phyloP scores from a whole-genome alignment of 331 rosid genomes.

The Quercus tomentella region DNA sequence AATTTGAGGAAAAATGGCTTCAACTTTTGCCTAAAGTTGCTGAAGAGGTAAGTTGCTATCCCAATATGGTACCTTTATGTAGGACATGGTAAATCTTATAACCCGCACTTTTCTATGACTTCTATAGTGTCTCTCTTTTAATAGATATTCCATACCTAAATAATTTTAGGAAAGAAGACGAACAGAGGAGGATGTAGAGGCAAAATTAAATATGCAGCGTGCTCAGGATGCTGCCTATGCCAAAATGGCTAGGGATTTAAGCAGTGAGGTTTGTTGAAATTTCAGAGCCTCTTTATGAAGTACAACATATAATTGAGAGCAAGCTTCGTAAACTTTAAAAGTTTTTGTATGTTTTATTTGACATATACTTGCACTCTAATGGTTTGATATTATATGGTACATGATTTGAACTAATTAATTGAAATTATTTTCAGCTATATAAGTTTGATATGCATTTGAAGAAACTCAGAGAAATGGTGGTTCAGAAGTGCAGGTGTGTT shows the following conservation, averaged over 20 bases:
- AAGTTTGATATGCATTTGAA: constrained; percentile 41
- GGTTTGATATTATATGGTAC: not conserved
- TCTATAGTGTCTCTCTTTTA: not conserved
- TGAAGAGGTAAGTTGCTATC: constrained; percentile 54
- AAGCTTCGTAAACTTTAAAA: not conserved
- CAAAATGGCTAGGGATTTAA: constrained; percentile 44
- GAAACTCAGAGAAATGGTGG: constrained; percentile 40
- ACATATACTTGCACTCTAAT: not conserved
- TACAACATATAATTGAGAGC: not conserved
- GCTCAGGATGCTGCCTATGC: constrained; percentile 57
- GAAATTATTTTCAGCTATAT: constrained; percentile 38
- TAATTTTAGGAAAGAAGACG: constrained; percentile 51
- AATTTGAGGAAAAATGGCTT: constrained; percentile 70
- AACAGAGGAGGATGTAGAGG: constrained; percentile 53
- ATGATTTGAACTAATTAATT: constrained; percentile 22
- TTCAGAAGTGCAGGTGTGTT: constrained; percentile 69
- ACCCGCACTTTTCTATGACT: not conserved
- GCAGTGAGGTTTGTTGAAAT: constrained; percentile 51
- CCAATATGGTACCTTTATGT: not conserved
- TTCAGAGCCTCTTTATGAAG: not conserved
- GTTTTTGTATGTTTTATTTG: not conserved
- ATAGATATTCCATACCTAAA: not conserved
- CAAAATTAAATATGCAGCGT: constrained; percentile 36
- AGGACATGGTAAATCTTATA: not conserved
- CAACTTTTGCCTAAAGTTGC: constrained; percentile 64